These are phyloP conservation scores for Cyclocybe cylindracea DNA, from an alignment of 768 basidiomycete genomes.

Conservation along the genomic window DNA sequence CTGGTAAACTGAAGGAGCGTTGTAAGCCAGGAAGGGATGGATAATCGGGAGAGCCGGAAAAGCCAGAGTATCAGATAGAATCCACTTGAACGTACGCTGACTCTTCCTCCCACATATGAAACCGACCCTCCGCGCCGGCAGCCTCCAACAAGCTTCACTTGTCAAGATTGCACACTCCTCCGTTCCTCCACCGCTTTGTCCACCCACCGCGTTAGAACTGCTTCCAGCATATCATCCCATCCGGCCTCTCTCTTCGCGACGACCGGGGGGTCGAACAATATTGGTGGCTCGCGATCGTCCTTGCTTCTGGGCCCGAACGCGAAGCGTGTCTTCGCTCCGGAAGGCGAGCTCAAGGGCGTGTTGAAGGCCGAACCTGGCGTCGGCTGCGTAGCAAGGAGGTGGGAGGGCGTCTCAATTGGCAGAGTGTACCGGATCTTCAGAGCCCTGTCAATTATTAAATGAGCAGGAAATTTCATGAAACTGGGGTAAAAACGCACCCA, in stretches of 20 bases:
- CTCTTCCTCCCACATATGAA: no score
- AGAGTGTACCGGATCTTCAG: constrained; percentile 82
- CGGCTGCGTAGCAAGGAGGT: constrained; percentile 20
- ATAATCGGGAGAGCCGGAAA: no score
- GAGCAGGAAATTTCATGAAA: constrained; percentile 1
- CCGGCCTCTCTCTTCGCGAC: constrained; percentile 75
- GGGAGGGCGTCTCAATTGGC: constrained; percentile 59
- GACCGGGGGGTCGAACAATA: constrained; percentile 71
- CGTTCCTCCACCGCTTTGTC: constrained; percentile 67
- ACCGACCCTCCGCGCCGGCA: no score
- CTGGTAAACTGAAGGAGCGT: no score
- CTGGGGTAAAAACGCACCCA: constrained; percentile 53
- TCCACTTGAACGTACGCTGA: no score
- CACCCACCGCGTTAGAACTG: constrained; percentile 64
- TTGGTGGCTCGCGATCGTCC: constrained; percentile 43
- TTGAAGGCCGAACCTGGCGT: constrained; percentile 21
- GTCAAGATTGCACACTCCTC: constrained; percentile 25
- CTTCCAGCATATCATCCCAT: constrained; percentile 82
- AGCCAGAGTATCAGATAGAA: no score
- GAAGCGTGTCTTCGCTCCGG: constrained; percentile 36
- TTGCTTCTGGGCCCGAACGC: constrained; percentile 16
- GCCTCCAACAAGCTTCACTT: no score
- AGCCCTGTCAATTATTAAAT: constrained; percentile 46
- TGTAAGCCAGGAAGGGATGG: no score
- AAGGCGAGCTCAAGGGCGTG: constrained; percentile 30